Evolutionary conservation across 2,329 filamentous ascomycete species (phyloP).

Genomic region (Ophiostoma himal-ulmi): DNA sequence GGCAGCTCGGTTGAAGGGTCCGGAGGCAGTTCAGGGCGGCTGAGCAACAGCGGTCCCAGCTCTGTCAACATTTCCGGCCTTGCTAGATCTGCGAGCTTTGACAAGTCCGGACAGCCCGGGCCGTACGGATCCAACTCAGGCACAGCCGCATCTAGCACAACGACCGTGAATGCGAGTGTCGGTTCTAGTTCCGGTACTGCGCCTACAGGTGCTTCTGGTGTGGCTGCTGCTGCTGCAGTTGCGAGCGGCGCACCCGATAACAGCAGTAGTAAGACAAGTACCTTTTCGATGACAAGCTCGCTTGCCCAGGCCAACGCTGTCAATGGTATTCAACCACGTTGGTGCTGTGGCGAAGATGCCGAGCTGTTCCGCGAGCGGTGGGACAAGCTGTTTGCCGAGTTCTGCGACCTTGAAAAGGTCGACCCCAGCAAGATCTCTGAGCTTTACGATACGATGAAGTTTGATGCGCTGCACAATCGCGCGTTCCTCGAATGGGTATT

Average conservation of each 20-base stretch:
- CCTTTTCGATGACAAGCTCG: constrained; percentile 36
- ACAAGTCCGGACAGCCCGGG: constrained; percentile 6
- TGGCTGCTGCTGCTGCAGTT: background rate
- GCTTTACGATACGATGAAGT: constrained; percentile 99
- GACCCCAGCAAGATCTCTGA: constrained; percentile 98
- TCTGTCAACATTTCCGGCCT: background rate
- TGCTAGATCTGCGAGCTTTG: background rate
- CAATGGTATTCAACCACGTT: constrained; percentile 74
- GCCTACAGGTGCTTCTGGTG: background rate
- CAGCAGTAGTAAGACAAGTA: constrained; percentile 31
- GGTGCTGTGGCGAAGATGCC: constrained; percentile 94
- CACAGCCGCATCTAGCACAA: background rate
- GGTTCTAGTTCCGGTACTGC: background rate
- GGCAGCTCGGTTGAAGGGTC: constrained; percentile 32
- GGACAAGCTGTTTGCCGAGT: constrained; percentile 97
- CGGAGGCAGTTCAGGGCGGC: background rate
- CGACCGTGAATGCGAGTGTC: background rate
- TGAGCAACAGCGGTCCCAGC: constrained; percentile 2
- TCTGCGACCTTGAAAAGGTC: constrained; percentile 94
- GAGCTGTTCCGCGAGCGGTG: constrained; percentile 93
- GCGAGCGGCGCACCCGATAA: background rate
- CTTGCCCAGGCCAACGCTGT: constrained; percentile 55
- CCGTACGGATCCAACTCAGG: constrained; percentile 4
- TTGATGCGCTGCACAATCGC: constrained; percentile 93
- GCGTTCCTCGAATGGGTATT: constrained; percentile 98